Conservation (phyloP, 257 asterid genomes). For the Agastache rugosa region DNA sequence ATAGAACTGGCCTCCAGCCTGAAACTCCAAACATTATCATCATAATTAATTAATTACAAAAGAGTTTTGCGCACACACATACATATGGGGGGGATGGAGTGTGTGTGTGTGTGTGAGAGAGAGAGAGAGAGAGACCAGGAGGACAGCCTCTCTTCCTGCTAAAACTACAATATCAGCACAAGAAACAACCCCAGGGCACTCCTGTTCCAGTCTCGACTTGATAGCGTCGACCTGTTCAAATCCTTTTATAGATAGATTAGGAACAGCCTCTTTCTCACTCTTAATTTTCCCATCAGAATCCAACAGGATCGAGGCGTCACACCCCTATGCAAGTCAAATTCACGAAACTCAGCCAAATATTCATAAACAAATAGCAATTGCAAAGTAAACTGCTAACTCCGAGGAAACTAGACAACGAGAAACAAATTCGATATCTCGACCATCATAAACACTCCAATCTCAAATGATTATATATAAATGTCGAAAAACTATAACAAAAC, state of each 20-base stretch:
- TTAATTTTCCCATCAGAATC: constrained; percentile 51
- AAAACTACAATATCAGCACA: not conserved
- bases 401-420: not conserved
- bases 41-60: not conserved
- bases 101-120: not conserved
- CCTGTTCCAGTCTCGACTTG: not conserved
- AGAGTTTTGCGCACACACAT: not conserved
- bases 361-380: not conserved
- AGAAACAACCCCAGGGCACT: not conserved
- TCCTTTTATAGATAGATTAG: not conserved
- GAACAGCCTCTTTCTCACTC: constrained; percentile 48
- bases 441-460: too few species aligned
- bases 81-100: not conserved
- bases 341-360: not conserved
- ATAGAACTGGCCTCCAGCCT: constrained; percentile 90
- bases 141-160: not conserved
- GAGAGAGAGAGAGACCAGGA: constrained; percentile 21
- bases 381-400: not conserved
- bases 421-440: not conserved
- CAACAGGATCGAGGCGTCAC: constrained; percentile 83
- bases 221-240: not conserved
- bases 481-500: too few species aligned
- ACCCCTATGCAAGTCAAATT: constrained; percentile 52
- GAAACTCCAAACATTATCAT: constrained; percentile 37
- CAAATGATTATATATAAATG: too few species aligned